Percentiles rank a stretch among this genome's conserved stretches.
These are phyloP conservation scores for Phytopythium delawarense DNA, from an alignment of 352 stramenopile genomes.

Conservation along the genomic window DNA sequence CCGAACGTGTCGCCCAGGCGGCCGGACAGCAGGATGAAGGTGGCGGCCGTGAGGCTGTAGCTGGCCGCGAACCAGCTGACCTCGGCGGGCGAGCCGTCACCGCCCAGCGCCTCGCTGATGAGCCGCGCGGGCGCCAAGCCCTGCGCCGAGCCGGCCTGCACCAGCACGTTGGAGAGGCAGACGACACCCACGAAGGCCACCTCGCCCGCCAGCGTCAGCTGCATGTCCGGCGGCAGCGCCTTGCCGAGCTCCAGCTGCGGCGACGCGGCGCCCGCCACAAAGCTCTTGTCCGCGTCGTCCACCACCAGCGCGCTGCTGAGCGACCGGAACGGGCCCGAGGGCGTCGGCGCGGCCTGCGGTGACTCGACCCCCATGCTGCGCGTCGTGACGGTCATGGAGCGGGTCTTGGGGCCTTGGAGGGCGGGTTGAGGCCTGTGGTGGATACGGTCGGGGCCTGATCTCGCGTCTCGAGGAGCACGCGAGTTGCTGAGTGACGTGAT, in stretches of 20 bases:
- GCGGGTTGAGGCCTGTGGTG: no score
- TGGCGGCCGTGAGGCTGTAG: constrained; percentile 6
- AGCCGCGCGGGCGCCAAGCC: constrained; percentile 2
- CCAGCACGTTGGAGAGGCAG: neutral
- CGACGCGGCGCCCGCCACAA: neutral
- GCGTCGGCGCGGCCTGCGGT: neutral
- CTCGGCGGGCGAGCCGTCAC: constrained; percentile 2
- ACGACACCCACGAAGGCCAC: constrained; percentile 3
- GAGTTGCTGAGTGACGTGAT: no score
- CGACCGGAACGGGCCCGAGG: constrained; percentile 3
- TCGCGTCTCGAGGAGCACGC: no score
- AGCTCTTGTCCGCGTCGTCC: neutral
- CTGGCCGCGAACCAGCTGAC: constrained; percentile 7
- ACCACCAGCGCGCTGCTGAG: neutral
- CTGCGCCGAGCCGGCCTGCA: constrained; percentile 2
- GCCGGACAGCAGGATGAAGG: neutral
- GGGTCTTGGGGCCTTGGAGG: no score
- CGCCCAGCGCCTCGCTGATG: constrained; percentile 4
- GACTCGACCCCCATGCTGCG: neutral
- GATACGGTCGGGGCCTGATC: no score
- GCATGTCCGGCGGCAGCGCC: neutral
- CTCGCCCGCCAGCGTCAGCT: neutral
- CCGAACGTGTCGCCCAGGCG: constrained; percentile 3
- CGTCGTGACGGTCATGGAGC: no score
- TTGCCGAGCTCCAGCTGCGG: neutral